Conservation (phyloP, 2,329 filamentous ascomycete genomes). For the Celoporthe dispersa region DNA sequence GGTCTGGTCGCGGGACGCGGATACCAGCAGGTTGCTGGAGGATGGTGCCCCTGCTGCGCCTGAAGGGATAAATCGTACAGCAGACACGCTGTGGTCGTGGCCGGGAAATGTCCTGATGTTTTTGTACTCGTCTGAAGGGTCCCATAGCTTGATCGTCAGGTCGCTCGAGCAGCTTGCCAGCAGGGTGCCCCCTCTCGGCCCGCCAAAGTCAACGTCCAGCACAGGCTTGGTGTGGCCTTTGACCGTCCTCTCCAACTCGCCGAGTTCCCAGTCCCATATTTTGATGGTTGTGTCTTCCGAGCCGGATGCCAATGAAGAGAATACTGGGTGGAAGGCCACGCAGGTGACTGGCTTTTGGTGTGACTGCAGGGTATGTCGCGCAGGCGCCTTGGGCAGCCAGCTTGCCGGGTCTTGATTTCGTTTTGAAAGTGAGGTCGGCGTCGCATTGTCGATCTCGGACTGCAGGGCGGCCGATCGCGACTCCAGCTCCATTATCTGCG, state of each 20-base stretch:
- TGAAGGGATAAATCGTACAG: conserved; percentile 85
- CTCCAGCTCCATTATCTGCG: conserved; percentile 91
- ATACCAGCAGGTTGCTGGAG: conserved; percentile 85
- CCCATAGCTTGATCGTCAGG: conserved; percentile 93
- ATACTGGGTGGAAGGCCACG: conserved; percentile 90
- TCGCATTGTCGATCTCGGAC: conserved; percentile 81
- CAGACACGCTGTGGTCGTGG: conserved; percentile 90
- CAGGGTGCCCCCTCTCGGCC: conserved; percentile 77
- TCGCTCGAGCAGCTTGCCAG: conserved; percentile 85
- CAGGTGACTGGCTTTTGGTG: conserved; percentile 83
- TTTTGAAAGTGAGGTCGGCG: conserved; percentile 73
- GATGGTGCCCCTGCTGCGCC: conserved; percentile 76
- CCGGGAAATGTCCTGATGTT: conserved; percentile 90
- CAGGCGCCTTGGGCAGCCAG: conserved; percentile 85
- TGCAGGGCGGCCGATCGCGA: conserved; percentile 74
- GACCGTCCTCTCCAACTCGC: conserved; percentile 85
- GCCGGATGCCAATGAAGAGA: conserved; percentile 86
- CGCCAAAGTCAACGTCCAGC: conserved; percentile 87
- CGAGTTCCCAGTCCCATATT: conserved; percentile 96
- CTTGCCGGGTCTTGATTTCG: conserved; percentile 81
- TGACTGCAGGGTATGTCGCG: conserved; percentile 81
- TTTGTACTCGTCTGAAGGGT: conserved; percentile 90
- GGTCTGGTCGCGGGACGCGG: conserved; percentile 82
- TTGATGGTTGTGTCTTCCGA: conserved; percentile 95
- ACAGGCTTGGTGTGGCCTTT: conserved; percentile 93